phyloP scores from a whole-genome alignment of 1,284 basidiomycete species.

The Schizophyllum amplum region DNA sequence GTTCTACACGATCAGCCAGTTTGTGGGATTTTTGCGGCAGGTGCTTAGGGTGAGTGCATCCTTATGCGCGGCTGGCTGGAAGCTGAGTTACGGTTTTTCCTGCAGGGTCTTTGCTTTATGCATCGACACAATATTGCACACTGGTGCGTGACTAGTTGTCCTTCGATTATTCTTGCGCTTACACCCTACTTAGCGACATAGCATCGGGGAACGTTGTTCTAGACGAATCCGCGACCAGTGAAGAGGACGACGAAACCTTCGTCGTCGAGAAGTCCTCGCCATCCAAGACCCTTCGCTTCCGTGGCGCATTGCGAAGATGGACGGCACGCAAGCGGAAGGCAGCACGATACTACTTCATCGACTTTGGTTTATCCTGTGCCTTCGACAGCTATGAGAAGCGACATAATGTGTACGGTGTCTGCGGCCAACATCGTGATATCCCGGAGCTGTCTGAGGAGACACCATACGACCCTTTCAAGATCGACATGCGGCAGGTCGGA shows the following conservation, averaged over 20 bases:
- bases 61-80: background rate
- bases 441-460: constrained; percentile 14
- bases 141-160: constrained; percentile 2
- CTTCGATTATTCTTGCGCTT: background rate
- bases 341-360: constrained; percentile 13
- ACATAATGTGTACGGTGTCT: constrained; percentile 10
- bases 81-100: background rate
- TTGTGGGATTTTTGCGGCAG: constrained; percentile 10
- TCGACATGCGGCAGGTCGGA: constrained; percentile 14
- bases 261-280: background rate
- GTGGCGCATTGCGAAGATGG: background rate
- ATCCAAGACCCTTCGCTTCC: background rate
- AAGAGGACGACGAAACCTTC: background rate
- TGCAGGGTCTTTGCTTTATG: constrained; percentile 15
- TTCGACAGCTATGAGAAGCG: constrained; percentile 13
- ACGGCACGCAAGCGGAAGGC: background rate
- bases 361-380: constrained; percentile 14
- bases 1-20: constrained; percentile 8
- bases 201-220: constrained; percentile 14
- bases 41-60: constrained; percentile 10
- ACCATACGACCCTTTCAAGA: constrained; percentile 13
- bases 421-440: constrained; percentile 13
- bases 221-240: constrained; percentile 4
- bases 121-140: constrained; percentile 15
- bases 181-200: constrained; percentile 8